Evolutionary conservation across 805 yeast species (phyloP), one percentile per base, ranked within the genome.

Genomic region (Schwanniomyces pseudopolymorphus): DNA sequence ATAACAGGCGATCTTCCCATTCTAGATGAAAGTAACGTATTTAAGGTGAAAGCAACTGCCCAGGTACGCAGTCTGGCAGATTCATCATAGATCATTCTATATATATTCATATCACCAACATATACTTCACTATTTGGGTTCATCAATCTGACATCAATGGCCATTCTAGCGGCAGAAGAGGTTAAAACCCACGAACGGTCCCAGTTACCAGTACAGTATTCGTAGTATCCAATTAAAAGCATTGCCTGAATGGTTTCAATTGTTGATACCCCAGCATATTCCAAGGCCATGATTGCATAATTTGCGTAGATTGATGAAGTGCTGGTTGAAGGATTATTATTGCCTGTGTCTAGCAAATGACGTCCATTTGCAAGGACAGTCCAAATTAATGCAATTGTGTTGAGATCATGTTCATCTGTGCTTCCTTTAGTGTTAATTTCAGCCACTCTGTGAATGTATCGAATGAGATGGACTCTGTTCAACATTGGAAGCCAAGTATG

Each of bases 401-500:
- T 59, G 44, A 31, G 31, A 24, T 41, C 57, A 43, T 41, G 36
- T 45, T 39, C 19, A n/a, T 28, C n/a, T 41, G 17, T 24, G 16
- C 37, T 33, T 13, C 44, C 35, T 25, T 45, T 51, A 9, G 14
- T 19, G 25, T 21, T 36, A 9, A 36, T 20, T 36, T 19, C 22
- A 2, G 22, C 25, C 10, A 36, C 14, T 20, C 25, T 19, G 24
- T 51, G 50, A 9, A 47, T 52, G 13, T 56, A 54, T 9, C 60
- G 48, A 14, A 58, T 52, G 8, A 58, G 43, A 5, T 45, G 45
- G 6, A 53, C 27, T 21, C 61, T 39, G 39, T 59, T 56, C n/a
- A 59, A 43, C 61, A 59, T 59, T 8, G 63, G 63, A 28, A 58
- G 45, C 56, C 55, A 56, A 14, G 59, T 50, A 41, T 59, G 63